Evolutionary conservation across 257 asterid species (phyloP).

Genomic region (Nicotiana sylvestris): DNA sequence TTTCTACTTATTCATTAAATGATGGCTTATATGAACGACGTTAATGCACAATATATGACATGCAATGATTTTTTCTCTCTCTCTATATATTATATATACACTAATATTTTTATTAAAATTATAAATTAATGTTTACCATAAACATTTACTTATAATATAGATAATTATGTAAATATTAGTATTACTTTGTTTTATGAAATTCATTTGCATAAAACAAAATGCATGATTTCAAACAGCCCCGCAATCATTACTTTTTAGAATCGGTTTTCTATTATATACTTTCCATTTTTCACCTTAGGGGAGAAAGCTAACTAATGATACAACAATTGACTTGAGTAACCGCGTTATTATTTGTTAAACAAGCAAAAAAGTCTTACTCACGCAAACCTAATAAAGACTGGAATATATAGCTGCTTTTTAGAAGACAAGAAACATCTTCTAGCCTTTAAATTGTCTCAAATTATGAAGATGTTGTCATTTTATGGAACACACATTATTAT

Average conservation of each 20-base stretch:
- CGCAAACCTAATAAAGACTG: not conserved
- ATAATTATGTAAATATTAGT: too few species aligned
- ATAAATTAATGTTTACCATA: too few species aligned
- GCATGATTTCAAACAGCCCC: not conserved
- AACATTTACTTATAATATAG: too few species aligned
- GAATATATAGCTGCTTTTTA: too few species aligned
- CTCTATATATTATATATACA: too few species aligned
- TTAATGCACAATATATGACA: too few species aligned
- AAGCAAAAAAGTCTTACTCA: not conserved
- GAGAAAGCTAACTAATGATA: not conserved
- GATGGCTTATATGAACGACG: too few species aligned
- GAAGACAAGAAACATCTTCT: too few species aligned
- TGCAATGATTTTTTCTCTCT: too few species aligned
- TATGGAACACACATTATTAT: constrained; percentile 6
- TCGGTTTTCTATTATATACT: not conserved
- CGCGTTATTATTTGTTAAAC: constrained; percentile 9
- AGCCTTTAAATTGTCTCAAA: not conserved
- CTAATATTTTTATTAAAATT: too few species aligned
- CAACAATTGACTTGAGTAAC: constrained; percentile 3
- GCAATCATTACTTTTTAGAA: not conserved
- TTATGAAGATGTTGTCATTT: not conserved
- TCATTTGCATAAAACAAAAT: not conserved
- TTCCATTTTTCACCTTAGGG: constrained; percentile 4
- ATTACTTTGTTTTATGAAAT: not conserved
- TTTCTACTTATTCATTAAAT: too few species aligned